Evolutionary conservation across 352 stramenopile genomes (phyloP).

Genomic region (Globisporangium rhizosaccharum): DNA sequence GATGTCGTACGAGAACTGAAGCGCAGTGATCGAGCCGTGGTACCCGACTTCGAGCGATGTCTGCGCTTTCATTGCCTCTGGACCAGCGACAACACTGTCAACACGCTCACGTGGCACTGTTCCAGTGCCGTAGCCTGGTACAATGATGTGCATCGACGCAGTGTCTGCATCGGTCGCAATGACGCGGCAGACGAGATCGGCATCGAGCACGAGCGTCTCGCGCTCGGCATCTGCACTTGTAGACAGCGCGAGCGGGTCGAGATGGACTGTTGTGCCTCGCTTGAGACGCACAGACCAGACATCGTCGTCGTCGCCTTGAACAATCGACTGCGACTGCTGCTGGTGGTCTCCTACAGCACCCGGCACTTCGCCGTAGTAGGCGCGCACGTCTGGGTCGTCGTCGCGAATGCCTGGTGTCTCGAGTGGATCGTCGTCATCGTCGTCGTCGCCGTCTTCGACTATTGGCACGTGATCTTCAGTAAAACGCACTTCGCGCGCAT

Average conservation of each 20-base stretch:
- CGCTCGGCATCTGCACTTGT: neutral
- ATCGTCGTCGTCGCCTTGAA: neutral
- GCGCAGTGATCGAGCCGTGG: neutral
- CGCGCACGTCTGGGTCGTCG: neutral
- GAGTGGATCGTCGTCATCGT: neutral
- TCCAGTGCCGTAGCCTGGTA: neutral
- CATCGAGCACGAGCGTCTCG: neutral
- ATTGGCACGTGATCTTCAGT: neutral
- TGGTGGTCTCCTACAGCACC: neutral
- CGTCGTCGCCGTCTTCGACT: neutral
- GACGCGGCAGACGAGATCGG: constrained; percentile 1
- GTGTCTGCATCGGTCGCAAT: neutral
- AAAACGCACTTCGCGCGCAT: neutral
- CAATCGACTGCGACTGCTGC: neutral
- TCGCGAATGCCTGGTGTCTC: neutral
- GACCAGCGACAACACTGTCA: neutral
- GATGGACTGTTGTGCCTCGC: neutral
- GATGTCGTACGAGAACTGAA: neutral
- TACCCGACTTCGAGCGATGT: neutral
- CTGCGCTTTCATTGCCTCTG: neutral
- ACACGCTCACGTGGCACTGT: neutral
- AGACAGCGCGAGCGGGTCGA: neutral
- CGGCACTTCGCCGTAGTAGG: neutral
- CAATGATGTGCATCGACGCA: neutral
- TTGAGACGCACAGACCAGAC: neutral